Evolutionary conservation across 768 basidiomycete species (phyloP).

Genomic region (Termitomyces sp.): DNA sequence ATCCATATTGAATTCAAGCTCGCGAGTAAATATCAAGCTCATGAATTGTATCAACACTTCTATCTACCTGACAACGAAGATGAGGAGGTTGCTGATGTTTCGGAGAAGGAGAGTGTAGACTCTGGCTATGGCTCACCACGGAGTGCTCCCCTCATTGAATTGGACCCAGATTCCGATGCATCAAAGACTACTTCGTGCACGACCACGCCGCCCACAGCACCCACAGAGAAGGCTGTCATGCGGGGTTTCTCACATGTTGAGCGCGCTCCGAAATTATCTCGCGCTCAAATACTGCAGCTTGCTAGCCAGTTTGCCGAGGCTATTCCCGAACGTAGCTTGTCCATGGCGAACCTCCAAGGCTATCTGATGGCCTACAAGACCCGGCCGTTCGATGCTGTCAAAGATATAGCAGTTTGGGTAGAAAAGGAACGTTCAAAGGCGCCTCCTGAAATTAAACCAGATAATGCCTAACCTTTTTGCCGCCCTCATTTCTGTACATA

Average conservation of each 20-base stretch:
- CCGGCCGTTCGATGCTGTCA: conserved; percentile 53
- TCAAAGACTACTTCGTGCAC: neutral
- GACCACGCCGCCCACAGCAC: conserved; percentile 1
- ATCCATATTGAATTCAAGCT: conserved; percentile 73
- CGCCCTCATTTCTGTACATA: too few species aligned
- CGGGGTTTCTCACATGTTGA: conserved; percentile 26
- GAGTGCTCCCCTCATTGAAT: neutral
- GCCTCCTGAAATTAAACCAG: neutral
- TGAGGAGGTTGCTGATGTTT: conserved; percentile 17
- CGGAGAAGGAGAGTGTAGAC: conserved; percentile 6
- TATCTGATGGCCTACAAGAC: conserved; percentile 71
- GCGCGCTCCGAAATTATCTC: conserved; percentile 39
- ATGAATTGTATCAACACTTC: conserved; percentile 64
- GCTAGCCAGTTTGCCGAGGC: conserved; percentile 52
- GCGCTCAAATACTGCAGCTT: conserved; percentile 36
- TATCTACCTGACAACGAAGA: conserved; percentile 44
- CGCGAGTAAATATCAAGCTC: conserved; percentile 67
- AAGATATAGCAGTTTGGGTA: conserved; percentile 44
- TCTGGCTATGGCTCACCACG: conserved; percentile 19
- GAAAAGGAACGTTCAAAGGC: conserved; percentile 33
- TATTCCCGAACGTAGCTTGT: conserved; percentile 47
- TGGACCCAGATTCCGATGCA: conserved; percentile 2
- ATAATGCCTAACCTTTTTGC: neutral
- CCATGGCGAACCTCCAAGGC: conserved; percentile 50
- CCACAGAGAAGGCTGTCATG: conserved; percentile 7